Conservation (phyloP, 2,329 filamentous ascomycete genomes). For the Claviceps quebecensis region DNA sequence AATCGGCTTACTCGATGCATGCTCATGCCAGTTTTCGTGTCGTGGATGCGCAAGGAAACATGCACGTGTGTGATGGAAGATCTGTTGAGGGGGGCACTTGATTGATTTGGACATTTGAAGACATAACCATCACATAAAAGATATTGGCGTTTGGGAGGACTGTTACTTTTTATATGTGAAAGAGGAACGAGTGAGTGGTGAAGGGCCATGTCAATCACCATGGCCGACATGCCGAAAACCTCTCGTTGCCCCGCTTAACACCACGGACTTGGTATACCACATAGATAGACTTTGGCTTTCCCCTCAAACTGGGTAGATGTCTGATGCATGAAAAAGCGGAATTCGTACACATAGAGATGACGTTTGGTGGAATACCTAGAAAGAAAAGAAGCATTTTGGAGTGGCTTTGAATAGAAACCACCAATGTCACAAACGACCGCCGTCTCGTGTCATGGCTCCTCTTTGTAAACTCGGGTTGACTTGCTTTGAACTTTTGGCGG, state of each 20-base stretch:
- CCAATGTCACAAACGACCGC: not conserved
- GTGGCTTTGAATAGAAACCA: not conserved
- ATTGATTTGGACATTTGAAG: not conserved
- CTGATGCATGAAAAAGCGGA: not conserved
- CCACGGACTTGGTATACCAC: not conserved
- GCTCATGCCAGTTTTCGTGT: not conserved
- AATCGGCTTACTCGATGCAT: not conserved
- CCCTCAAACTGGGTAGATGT: no score
- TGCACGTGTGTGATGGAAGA: not conserved
- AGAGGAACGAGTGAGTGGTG: not conserved
- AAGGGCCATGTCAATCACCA: not conserved
- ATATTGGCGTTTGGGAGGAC: not conserved
- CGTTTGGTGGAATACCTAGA: not conserved
- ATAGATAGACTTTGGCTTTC: slow-evolving; percentile 1
- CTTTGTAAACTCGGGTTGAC: not conserved
- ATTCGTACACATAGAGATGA: not conserved
- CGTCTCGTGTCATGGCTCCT: not conserved
- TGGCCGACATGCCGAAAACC: no score
- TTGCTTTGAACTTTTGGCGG: not conserved
- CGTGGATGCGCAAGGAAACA: not conserved
- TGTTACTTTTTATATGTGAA: not conserved
- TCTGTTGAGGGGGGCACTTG: not conserved
- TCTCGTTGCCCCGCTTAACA: not conserved
- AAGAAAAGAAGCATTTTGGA: not conserved
- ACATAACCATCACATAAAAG: slow-evolving; percentile 1